phyloP scores from a whole-genome alignment of 805 yeast species.

The Barnettozyma populi region DNA sequence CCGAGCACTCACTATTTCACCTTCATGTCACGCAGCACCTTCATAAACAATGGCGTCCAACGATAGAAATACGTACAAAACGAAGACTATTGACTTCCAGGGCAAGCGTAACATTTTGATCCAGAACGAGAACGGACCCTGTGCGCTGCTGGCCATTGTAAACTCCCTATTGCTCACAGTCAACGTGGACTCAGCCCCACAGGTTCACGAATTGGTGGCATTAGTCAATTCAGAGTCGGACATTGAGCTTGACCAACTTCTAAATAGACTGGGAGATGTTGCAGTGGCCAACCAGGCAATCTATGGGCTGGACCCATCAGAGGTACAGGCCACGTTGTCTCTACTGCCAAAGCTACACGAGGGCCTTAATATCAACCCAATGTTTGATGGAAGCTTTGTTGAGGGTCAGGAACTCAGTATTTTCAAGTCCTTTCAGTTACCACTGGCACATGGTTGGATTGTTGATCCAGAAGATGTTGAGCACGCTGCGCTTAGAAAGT shows the following conservation, averaged over 20 bases:
- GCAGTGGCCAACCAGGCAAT: constrained; percentile 30
- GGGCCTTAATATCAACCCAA: constrained; percentile 71
- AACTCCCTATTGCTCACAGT: constrained; percentile 61
- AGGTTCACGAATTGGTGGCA: constrained; percentile 25
- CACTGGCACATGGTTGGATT: constrained; percentile 82
- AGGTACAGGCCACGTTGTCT: constrained; percentile 41
- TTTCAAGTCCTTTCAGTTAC: constrained; percentile 54
- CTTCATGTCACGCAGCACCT: not conserved
- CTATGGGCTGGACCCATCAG: constrained; percentile 26
- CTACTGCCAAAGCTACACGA: constrained; percentile 58
- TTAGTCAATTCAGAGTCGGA: constrained; percentile 27
- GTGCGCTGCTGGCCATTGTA: constrained; percentile 74
- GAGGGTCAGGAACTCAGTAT: constrained; percentile 48
- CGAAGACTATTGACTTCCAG: constrained; percentile 20
- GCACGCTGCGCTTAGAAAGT: constrained; percentile 32
- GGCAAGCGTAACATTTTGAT: constrained; percentile 46
- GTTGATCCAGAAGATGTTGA: constrained; percentile 38
- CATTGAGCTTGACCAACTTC: constrained; percentile 36
- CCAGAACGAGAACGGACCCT: constrained; percentile 84
- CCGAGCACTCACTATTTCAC: not conserved
- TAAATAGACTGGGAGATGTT: constrained; percentile 46
- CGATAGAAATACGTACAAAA: constrained; percentile 6
- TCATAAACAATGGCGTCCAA: constrained; percentile 1
- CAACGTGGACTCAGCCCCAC: constrained; percentile 19
- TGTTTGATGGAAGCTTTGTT: constrained; percentile 55